Base-by-base conservation (phyloP, 176 grass and related monocot genomes). In the Oryza punctata region DNA sequence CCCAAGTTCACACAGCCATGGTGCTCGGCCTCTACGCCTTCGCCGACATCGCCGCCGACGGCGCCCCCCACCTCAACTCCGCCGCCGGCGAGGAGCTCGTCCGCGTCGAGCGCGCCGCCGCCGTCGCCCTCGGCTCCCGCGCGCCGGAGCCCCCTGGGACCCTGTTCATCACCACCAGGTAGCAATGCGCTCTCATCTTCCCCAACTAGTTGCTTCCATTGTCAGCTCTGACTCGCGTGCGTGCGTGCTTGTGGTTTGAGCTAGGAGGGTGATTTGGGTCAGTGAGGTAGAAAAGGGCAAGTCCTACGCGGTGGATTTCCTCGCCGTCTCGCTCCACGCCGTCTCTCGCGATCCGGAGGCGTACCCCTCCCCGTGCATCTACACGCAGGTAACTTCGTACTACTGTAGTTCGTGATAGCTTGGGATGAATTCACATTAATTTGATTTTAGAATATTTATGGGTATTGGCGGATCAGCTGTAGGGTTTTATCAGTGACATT, bases 191-290 rank as follows among this genome's bases (percentile, higher is more conserved):
- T 38, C 28, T 43, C 14, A 10, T 9, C 40, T 45, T 43, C 26
- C 5, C 2, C 30, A 26, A 33, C 1, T 16, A 65, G 61, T 52
- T 14, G 5, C 33, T 23, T 43, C 30, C 40, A 14, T 37, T 38
- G 13, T 8, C n/a, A n/a, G n/a, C 52, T 78, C 30, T 77, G 46
- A 47, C 40, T 63, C 23, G 14, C 54, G 21, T 59, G 54, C 8
- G 47, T 0, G 7, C 24, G 35, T 70, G 28, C 47, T 41, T 80
- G 21, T 76, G 69, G 16, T 26, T 78, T 63, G 40, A 69, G 67
- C 67, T 8, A 93, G 88, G 94, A 96, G 86, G 72, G 88, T 91
- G 84, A 89, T 93, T 59, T 96, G 90, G 94, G 4, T 87, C 63
- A 91, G 94, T 30, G 81, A 90, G 41, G 60, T 63, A 4, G 91